Percentiles rank a stretch among this genome's conserved stretches.
phyloP scores from a whole-genome alignment of 306 rosid species.

The Prunus mongolica region DNA sequence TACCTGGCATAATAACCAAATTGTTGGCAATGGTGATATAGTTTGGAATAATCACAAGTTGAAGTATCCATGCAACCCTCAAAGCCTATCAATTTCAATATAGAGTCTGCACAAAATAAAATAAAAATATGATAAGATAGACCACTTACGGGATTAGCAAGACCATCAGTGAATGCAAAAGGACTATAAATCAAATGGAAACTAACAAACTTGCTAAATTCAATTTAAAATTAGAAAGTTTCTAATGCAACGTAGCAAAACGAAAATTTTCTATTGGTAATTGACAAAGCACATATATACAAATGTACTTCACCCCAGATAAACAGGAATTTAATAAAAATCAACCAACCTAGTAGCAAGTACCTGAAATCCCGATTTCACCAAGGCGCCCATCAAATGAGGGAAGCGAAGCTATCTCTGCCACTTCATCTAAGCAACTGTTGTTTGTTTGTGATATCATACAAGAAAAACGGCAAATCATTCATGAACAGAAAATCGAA shows the following conservation, averaged over 20 bases:
- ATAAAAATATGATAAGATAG: neutral
- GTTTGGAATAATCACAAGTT: conserved; percentile 39
- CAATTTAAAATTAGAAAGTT: neutral
- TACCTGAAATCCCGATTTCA: conserved; percentile 71
- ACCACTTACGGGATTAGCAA: neutral
- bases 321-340: neutral
- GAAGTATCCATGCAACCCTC: conserved; percentile 26
- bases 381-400: conserved; percentile 55
- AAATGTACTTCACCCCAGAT: neutral
- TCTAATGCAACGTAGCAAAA: neutral
- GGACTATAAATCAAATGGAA: neutral
- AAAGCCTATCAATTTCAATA: conserved; percentile 47
- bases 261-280: neutral
- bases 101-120: conserved; percentile 44
- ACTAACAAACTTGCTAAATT: neutral
- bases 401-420: conserved; percentile 62
- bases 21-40: conserved; percentile 60
- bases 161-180: neutral
- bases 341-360: conserved; percentile 31
- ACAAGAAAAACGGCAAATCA: conserved; percentile 22
- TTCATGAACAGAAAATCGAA: conserved; percentile 5
- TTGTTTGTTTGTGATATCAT: conserved; percentile 27
- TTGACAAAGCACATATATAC: neutral
- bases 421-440: conserved; percentile 88
- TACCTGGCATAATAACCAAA: conserved; percentile 67